phyloP scores from a whole-genome alignment of 495 filamentous ascomycete genomes.

The Terfezia boudieri region DNA sequence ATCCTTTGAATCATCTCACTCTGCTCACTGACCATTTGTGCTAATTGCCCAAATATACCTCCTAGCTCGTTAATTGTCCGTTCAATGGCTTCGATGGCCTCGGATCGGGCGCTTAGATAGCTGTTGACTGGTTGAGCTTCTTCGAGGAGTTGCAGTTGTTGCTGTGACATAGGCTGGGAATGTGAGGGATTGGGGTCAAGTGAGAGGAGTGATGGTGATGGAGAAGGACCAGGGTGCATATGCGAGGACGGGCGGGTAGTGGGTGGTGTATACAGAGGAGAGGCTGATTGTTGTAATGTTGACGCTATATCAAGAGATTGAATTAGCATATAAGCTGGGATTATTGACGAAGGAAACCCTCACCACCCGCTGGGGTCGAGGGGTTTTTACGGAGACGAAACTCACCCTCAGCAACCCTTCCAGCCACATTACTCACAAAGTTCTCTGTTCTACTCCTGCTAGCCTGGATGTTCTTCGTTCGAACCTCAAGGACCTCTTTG shows the following conservation, averaged over 20 bases:
- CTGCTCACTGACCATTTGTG: constrained; percentile 92
- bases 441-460: constrained; percentile 81
- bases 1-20: constrained; percentile 84
- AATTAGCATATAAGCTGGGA: neutral
- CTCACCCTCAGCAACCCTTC: constrained; percentile 13
- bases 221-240: constrained; percentile 24
- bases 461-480: constrained; percentile 96
- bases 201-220: constrained; percentile 49
- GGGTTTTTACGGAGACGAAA: constrained; percentile 1
- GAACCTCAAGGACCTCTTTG: constrained; percentile 89
- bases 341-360: neutral
- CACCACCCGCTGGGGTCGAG: neutral
- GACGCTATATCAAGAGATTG: neutral
- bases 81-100: constrained; percentile 94
- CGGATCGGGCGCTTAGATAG: constrained; percentile 81
- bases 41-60: constrained; percentile 90
- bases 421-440: constrained; percentile 54
- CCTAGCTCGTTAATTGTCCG: constrained; percentile 84
- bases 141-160: constrained; percentile 87
- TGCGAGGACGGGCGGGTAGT: constrained; percentile 34
- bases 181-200: constrained; percentile 40
- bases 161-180: constrained; percentile 36
- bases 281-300: neutral
- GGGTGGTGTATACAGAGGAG: constrained; percentile 18
- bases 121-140: constrained; percentile 64